Base-by-base conservation (phyloP, 331 rosid species). In the Stylosanthes scabra region DNA sequence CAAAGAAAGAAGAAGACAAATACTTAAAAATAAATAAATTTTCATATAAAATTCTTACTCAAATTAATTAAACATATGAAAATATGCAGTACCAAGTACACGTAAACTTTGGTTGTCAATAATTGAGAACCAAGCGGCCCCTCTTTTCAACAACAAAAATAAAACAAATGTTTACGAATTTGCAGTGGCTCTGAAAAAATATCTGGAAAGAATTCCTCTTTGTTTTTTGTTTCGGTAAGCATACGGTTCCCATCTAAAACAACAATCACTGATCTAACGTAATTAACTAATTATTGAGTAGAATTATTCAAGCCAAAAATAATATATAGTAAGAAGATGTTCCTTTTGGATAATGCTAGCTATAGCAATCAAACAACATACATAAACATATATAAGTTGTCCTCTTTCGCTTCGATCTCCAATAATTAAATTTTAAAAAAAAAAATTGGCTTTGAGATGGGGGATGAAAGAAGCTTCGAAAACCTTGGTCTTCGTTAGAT, bases 381-480 rank as follows among this genome's bases (percentile, higher is more conserved):
- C n/a, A n/a, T n/a, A n/a, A n/a, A n/a, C n/a, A 11, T 13, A 3
- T 9, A 25, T 13, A 13, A 6, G 5, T 66, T 58, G 6, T 46
- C 13, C 37, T 16, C 15, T 8, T 68, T 16, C 25, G 15, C 51
- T 20, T 69, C 37, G 37, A 31, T 31, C 59, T 29, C 28, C 45
- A 45, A 20, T 4, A 31, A 14, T 34, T 8, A 16, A 12, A 61
- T 37, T 49, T 5, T 20, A 12, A 12, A 8, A 2, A n/a, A 11
- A 12, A 61, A 49, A 49, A 9, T 57, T 44, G 47, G 12, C 14
- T 58, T 44, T 44, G 66, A 27, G 56, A 7, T 31, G 66, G 50
- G 61, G 77, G 69, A 61, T 8, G 39, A 65, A 65, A 75, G 79
- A 75, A 66, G 52, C 9, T 34, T 75, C 67, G 67, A 66, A 56